Base-by-base conservation (phyloP, 1,284 basidiomycete species). In the Heterobasidion annosum region DNA sequence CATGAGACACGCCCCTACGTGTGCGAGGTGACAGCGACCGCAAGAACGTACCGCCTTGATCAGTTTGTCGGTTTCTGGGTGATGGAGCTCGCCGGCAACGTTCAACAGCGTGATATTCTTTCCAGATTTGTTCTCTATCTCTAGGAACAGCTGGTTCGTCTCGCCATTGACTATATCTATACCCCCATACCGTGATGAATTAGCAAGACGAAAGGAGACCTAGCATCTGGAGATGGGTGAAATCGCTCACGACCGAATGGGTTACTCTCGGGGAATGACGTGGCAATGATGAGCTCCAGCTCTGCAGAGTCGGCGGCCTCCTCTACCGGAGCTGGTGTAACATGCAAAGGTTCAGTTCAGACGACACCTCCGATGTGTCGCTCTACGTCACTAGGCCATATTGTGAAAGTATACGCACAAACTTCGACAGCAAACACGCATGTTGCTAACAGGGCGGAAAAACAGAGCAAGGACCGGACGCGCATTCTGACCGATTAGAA, bases 131-230 rank as follows among this genome's bases (percentile, higher is more conserved):
- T 93, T 95, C 68, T 88, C 83, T 32, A 94, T 73, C 43, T 77
- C 70, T 54, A 94, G 67, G 19, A 73, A 68, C 34, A 95, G 70
- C 51, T 75, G 72, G 70, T 92, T 95, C 63, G 79, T 80, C 72
- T 94, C 88, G 56, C 92, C 92, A 64, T 95, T 95, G 49, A 92
- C 83, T 52, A 94, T 74, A 57, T 92, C 92, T 93, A 64, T 40
- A 46, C 45, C 32, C 44, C 48, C 33, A 59, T 45, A 19, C 34
- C 52, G 43, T 49, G 56, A 57, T 53, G 61, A 57, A 58, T 33
- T 62, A 42, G 40, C 52, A 59, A 54, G 37, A 12, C 12, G 12
- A 40, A 40, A 40, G 37, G 25, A 25, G 25, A 25, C 25, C 37
- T n/a, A 40, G 10, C 12, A 40, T 8, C 37, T 57, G 42, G 43